Evolutionary conservation across 2,329 filamentous ascomycete genomes (phyloP).

Genomic region (Fusarium xyrophilum): DNA sequence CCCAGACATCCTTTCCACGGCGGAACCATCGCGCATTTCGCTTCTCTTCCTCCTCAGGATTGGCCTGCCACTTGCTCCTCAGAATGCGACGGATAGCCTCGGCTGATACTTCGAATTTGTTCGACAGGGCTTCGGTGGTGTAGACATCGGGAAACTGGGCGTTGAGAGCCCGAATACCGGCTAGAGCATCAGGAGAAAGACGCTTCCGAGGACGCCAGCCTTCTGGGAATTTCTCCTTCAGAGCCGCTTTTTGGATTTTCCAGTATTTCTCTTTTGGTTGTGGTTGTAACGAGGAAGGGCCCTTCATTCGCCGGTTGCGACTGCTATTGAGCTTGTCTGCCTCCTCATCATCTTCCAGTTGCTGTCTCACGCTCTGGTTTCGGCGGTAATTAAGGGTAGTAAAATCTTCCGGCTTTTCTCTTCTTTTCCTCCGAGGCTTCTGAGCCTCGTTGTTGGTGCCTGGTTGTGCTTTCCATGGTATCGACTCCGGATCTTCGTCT

Average conservation of each 20-base stretch:
- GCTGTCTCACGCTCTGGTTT: not conserved
- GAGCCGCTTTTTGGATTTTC: slow-evolving; percentile 76
- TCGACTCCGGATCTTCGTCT: not conserved
- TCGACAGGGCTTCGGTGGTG: slow-evolving; percentile 74
- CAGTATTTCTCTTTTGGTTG: slow-evolving; percentile 60
- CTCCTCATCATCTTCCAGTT: not conserved
- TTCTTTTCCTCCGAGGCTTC: not conserved
- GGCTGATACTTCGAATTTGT: slow-evolving; percentile 83
- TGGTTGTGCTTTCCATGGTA: slow-evolving; percentile 16
- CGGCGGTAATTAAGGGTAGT: not conserved
- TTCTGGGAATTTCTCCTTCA: slow-evolving; percentile 79
- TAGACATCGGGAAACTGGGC: slow-evolving; percentile 78
- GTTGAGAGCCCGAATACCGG: slow-evolving; percentile 87
- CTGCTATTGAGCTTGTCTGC: not conserved
- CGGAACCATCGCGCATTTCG: slow-evolving; percentile 68
- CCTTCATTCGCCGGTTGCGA: slow-evolving; percentile 12
- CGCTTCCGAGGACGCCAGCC: slow-evolving; percentile 85
- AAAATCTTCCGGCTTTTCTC: not conserved
- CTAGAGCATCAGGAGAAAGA: slow-evolving; percentile 88
- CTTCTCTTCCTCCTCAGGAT: slow-evolving; percentile 62
- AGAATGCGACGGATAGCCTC: slow-evolving; percentile 90
- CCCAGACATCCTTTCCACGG: slow-evolving; percentile 67
- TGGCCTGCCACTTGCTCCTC: slow-evolving; percentile 76
- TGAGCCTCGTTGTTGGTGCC: not conserved
- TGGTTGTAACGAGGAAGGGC: slow-evolving; percentile 22